Base-by-base conservation (phyloP, 2,329 filamentous ascomycete genomes). In the Tolypocladium sp. region DNA sequence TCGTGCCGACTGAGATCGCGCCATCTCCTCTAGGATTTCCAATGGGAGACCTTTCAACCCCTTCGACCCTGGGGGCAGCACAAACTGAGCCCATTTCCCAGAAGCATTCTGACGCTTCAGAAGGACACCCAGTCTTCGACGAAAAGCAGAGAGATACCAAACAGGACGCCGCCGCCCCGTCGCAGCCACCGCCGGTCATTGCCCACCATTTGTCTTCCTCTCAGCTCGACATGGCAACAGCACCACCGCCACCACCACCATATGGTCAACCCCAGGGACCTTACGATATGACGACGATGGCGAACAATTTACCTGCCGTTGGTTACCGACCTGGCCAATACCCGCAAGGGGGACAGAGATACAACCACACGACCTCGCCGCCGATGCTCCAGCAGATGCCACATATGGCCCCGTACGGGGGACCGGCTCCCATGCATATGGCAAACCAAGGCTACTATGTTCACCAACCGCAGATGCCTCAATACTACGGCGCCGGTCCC, bases 271-370 rank as follows among this genome's bases (percentile, higher is more conserved):
- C 17, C 17, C 64, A 66, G 54, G 73, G 63, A 5, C 69, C 73
- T 9, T 83, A 79, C 68, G 79, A 78, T 63, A 80, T 82, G 79
- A 69, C 65, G 25, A 63, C 70, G 20, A 75, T 83, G 73, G 69
- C 70, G 37, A 75, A 71, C 62, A 68, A 77, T 55, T 69, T 82
- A 37, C 79, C 80, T 0, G 72, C 74, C 40, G 61, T 69, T 30
- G 67, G 66, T 8, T 79, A 77, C 64, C 73, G 73, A 59, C 69
- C 70, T 37, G 68, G 67, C 10, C 76, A 75, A 49, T 75, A 76
- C 56, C 65, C 69, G 46, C 72, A 72, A 40, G 69, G 67, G 38
- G 66, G 66, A 46, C 73, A 71, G 51, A 72, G 70, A 49, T 74
- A 70, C 62, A 68, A 68, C 59, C 61, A 72, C 62, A 49, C 71